Evolutionary conservation across 805 yeast species (phyloP).

Genomic region (Candida sithepensis): DNA sequence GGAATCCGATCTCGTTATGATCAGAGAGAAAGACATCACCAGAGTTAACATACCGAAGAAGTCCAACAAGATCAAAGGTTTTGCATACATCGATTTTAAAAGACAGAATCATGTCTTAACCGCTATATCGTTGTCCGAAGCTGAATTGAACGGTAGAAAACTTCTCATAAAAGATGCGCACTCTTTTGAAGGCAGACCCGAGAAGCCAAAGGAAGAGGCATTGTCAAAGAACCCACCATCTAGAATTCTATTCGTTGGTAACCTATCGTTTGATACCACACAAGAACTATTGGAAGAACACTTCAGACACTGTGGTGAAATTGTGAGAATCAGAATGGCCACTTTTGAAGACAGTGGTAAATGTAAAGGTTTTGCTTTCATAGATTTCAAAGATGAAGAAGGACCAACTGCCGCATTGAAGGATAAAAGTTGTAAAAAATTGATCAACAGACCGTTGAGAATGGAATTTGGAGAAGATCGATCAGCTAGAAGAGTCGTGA

Average conservation of each 20-base stretch:
- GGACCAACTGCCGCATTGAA: conserved; percentile 82
- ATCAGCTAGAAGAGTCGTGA: conserved; percentile 40
- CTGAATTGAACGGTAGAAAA: conserved; percentile 76
- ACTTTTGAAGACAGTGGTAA: conserved; percentile 96
- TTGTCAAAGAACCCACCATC: conserved; percentile 81
- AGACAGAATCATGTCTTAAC: conserved; percentile 55
- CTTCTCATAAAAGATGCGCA: conserved; percentile 77
- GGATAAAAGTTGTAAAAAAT: conserved; percentile 60
- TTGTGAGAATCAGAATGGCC: conserved; percentile 84
- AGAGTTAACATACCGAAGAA: conserved; percentile 80
- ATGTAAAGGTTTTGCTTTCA: conserved; percentile 93
- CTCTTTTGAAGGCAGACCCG: conserved; percentile 87
- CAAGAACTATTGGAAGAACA: conserved; percentile 73
- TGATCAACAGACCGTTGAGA: conserved; percentile 73
- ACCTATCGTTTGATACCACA: conserved; percentile 87
- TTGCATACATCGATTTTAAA: conserved; percentile 84
- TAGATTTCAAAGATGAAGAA: conserved; percentile 76
- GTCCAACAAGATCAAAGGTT: conserved; percentile 71
- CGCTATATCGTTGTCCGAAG: conserved; percentile 68
- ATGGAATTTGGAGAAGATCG: conserved; percentile 96
- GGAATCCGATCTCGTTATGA: conserved; percentile 29
- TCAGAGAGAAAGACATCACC: conserved; percentile 57
- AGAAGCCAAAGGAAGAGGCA: conserved; percentile 37
- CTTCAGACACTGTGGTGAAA: conserved; percentile 90
- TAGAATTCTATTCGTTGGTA: conserved; percentile 86